Conservation (phyloP, 2,329 filamentous ascomycete species). For the Arthrinium puccinioides region DNA sequence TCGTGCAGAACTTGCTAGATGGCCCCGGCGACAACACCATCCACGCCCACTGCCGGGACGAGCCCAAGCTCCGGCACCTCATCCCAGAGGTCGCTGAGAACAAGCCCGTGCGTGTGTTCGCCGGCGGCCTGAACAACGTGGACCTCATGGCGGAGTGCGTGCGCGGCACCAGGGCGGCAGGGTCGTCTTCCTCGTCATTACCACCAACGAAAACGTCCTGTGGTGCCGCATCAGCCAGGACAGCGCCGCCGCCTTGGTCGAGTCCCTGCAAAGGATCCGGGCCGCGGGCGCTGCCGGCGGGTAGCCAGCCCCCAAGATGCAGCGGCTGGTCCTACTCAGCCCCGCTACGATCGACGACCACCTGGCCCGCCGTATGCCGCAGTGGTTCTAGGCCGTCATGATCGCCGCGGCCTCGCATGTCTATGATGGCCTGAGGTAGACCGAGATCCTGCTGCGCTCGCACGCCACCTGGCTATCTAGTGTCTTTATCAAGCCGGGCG, state of each 20-base stretch:
- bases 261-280: background rate
- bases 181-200: conserved; percentile 29
- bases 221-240: conserved; percentile 28
- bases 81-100: conserved; percentile 22
- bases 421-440: conserved; percentile 27
- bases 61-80: conserved; percentile 25
- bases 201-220: conserved; percentile 34
- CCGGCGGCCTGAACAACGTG: conserved; percentile 30
- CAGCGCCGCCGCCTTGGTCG: conserved; percentile 25
- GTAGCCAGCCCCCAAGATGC: conserved; percentile 12
- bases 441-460: conserved; percentile 28
- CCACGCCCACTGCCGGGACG: conserved; percentile 24
- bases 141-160: conserved; percentile 28
- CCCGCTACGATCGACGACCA: conserved; percentile 33
- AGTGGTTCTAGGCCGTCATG: conserved; percentile 21
- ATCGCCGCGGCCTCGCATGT: conserved; percentile 24
- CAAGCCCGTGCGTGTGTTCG: conserved; percentile 28
- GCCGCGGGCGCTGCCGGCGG: conserved; percentile 9
- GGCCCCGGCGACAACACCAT: conserved; percentile 9
- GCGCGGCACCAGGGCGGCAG: conserved; percentile 20
- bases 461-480: conserved; percentile 28
- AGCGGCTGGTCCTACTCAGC: conserved; percentile 33
- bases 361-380: conserved; percentile 23
- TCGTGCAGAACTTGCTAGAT: conserved; percentile 29
- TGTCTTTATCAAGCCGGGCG: conserved; percentile 36